A percentile compares a stretch with the other conserved stretches of the same genome.
These are phyloP conservation scores for Xerocomellus intermedius DNA, from an alignment of 768 basidiomycete genomes.

Conservation along the genomic window DNA sequence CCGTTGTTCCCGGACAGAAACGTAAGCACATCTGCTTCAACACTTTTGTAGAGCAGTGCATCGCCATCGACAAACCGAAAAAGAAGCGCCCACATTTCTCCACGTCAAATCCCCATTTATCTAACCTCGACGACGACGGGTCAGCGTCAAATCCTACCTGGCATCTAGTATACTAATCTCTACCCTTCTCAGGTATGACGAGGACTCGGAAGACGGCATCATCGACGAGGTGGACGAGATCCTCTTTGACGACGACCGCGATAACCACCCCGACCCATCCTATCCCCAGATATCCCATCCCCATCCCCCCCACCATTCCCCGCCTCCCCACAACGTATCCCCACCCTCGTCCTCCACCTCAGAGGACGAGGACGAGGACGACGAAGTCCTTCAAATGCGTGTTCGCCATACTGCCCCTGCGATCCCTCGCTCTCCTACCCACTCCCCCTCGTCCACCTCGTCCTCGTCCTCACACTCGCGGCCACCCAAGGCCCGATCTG, in stretches of 20 bases:
- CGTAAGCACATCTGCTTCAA: conserved; percentile 96
- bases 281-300: conserved; percentile 22
- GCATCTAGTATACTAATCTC: background rate
- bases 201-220: conserved; percentile 60
- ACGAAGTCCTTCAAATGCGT: conserved; percentile 68
- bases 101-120: conserved; percentile 23
- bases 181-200: conserved; percentile 54
- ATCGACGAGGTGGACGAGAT: conserved; percentile 48
- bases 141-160: conserved; percentile 34
- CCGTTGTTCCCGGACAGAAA: conserved; percentile 37
- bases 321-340: conserved; percentile 21
- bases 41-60: conserved; percentile 95
- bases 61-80: conserved; percentile 80
- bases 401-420: conserved; percentile 28
- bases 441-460: conserved; percentile 32
- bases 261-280: conserved; percentile 11
- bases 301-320: conserved; percentile 21
- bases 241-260: conserved; percentile 29
- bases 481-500: conserved; percentile 31
- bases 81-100: conserved; percentile 22
- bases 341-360: conserved; percentile 35
- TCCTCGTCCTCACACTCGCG: conserved; percentile 25
- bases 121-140: conserved; percentile 57
- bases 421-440: conserved; percentile 38
- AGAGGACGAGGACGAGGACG: conserved; percentile 46